A percentile compares a stretch with the other conserved stretches of the same genome.
phyloP scores from a whole-genome alignment of 306 rosid genomes.

The Oemleria cerasiformis region DNA sequence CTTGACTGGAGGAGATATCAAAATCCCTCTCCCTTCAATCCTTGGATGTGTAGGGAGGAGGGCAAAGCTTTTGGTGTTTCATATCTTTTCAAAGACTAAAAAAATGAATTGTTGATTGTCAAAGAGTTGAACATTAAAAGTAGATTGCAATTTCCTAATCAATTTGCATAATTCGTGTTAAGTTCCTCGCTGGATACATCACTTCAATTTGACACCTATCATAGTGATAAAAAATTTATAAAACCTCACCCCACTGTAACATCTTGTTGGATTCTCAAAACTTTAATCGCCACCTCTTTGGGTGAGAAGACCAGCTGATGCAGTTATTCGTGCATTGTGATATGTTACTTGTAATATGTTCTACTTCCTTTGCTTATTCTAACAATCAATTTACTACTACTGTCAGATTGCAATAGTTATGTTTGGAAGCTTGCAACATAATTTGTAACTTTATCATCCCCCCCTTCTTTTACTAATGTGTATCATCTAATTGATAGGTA shows the following conservation, averaged over 20 bases:
- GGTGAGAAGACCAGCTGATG: neutral
- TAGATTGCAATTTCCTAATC: neutral
- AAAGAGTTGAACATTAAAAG: neutral
- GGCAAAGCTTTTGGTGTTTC: neutral
- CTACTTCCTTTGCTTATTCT: constrained; percentile 3
- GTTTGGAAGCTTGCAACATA: neutral
- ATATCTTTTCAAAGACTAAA: neutral
- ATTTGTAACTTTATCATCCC: neutral
- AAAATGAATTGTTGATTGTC: neutral
- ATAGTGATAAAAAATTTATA: neutral
- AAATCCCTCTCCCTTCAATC: neutral
- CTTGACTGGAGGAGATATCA: neutral
- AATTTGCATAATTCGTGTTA: neutral
- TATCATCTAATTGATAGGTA: constrained; percentile 43
- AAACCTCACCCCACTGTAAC: neutral
- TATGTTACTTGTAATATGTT: constrained; percentile 3
- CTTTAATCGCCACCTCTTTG: neutral
- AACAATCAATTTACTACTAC: neutral
- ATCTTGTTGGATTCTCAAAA: neutral
- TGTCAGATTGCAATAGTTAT: constrained; percentile 2
- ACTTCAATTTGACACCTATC: neutral
- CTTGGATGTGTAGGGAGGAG: neutral
- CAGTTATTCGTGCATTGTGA: neutral
- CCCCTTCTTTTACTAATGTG: neutral
- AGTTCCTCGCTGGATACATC: neutral